These are phyloP conservation scores for Tuber microsphaerosporum DNA, from an alignment of 495 filamentous ascomycete genomes.

Conservation along the genomic window DNA sequence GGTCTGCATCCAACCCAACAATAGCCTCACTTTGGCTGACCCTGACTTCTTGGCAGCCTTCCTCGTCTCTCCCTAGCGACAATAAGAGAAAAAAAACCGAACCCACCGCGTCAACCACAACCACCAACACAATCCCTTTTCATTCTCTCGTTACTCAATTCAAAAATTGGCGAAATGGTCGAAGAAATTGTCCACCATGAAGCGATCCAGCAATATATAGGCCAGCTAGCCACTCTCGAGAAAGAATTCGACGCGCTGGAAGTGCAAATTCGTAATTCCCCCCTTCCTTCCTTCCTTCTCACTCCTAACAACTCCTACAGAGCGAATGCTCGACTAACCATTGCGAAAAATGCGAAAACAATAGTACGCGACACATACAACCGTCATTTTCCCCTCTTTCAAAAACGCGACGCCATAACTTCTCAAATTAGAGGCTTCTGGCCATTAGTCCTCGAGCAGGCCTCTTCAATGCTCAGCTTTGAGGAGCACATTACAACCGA, in stretches of 20 bases:
- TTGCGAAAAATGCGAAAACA: not conserved
- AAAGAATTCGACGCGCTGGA: slow-evolving; percentile 64
- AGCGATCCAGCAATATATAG: slow-evolving; percentile 22
- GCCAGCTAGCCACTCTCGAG: slow-evolving; percentile 57
- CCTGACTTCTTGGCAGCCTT: slow-evolving; percentile 1
- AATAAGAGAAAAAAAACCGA: not conserved
- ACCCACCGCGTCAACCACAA: not conserved
- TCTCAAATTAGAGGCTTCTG: slow-evolving; percentile 74
- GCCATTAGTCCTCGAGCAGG: slow-evolving; percentile 76
- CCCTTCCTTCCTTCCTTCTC: not conserved
- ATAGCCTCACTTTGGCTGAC: too few relatives aligned
- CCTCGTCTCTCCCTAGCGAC: not conserved
- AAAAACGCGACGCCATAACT: slow-evolving; percentile 61
- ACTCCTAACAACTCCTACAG: not conserved
- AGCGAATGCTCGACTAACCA: not conserved
- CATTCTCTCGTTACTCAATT: not conserved
- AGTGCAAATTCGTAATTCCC: slow-evolving; percentile 58
- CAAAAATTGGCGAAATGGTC: not conserved
- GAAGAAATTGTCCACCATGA: slow-evolving; percentile 15
- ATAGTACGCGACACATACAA: slow-evolving; percentile 42
- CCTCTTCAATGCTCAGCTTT: slow-evolving; percentile 59
- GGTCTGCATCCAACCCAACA: not conserved
- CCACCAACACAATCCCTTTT: not conserved
- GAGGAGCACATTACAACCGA: slow-evolving; percentile 74
- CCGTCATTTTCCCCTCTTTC: slow-evolving; percentile 54